A percentile compares a stretch with the other conserved stretches of the same genome.
Evolutionary conservation across 495 filamentous ascomycete genomes (phyloP).

Genomic region (Coniosporium apollinis): DNA sequence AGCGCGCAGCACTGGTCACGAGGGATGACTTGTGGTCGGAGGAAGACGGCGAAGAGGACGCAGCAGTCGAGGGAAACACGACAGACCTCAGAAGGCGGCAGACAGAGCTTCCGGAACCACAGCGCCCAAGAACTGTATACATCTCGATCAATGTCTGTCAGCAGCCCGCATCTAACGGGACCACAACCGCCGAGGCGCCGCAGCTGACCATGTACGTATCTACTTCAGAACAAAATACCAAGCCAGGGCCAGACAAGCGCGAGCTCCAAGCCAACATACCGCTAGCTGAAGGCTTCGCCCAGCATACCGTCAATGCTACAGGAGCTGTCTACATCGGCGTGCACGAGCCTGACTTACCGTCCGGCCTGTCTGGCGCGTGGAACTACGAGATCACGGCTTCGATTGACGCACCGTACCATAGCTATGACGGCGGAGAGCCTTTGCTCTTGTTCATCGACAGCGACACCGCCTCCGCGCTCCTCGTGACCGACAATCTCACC

Average conservation of each 20-base stretch:
- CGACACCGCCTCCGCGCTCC: conserved; percentile 55
- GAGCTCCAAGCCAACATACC: conserved; percentile 26
- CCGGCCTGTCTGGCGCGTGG: conserved; percentile 40
- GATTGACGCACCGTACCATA: conserved; percentile 55
- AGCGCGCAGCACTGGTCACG: too few relatives aligned
- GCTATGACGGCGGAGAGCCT: conserved; percentile 26
- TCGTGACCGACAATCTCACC: conserved; percentile 58
- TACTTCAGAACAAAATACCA: conserved; percentile 39
- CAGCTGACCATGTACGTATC: conserved; percentile 71
- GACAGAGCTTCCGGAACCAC: not conserved
- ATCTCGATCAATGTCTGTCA: conserved; percentile 68
- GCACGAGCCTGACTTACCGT: conserved; percentile 42
- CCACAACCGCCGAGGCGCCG: conserved; percentile 22
- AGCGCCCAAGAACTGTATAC: conserved; percentile 44
- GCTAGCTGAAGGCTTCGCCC: conserved; percentile 44
- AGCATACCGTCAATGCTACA: conserved; percentile 33
- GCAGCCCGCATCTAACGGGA: conserved; percentile 40
- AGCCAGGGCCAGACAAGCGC: conserved; percentile 44
- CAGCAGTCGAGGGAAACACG: conserved; percentile 2
- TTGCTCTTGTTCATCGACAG: conserved; percentile 63
- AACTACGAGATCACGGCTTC: conserved; percentile 74
- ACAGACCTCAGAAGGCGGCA: conserved; percentile 1
- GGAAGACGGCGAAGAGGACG: too few relatives aligned
- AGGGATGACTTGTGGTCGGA: too few relatives aligned
- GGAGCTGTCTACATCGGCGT: conserved; percentile 60